Conservation (phyloP, 2,329 filamentous ascomycete species). For the Plectosphaerella plurivora region DNA sequence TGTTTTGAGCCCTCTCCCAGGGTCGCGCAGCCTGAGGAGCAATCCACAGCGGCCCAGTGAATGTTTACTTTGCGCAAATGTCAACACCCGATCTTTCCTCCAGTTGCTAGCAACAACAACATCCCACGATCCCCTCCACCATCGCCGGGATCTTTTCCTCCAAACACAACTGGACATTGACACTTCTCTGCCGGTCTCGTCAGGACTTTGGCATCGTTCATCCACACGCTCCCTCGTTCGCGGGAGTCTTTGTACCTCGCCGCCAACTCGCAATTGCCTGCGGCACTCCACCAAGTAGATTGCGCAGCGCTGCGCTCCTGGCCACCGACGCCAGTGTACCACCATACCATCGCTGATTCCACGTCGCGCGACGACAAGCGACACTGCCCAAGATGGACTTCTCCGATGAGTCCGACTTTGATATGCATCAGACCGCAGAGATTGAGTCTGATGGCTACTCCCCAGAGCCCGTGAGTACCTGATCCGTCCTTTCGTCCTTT, state of each 20-base stretch:
- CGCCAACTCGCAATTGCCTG: constrained; percentile 4
- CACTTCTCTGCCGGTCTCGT: constrained; percentile 1
- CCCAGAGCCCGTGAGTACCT: constrained; percentile 29
- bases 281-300: background rate
- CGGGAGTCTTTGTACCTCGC: constrained; percentile 5
- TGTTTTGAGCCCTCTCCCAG: background rate
- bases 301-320: no score
- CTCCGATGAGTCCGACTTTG: constrained; percentile 48
- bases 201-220: background rate
- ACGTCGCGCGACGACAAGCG: constrained; percentile 3
- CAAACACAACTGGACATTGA: constrained; percentile 5
- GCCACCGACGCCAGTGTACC: no score
- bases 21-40: background rate
- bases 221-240: constrained; percentile 1
- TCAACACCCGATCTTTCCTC: constrained; percentile 9
- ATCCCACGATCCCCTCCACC: constrained; percentile 4
- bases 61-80: constrained; percentile 8
- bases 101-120: constrained; percentile 14
- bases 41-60: background rate
- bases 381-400: constrained; percentile 43
- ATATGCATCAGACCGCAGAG: constrained; percentile 15
- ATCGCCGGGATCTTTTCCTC: constrained; percentile 4
- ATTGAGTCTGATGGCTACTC: constrained; percentile 37
- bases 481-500: constrained; percentile 1
- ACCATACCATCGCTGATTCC: background rate